phyloP scores from a whole-genome alignment of 768 basidiomycete species.

The Lenzites betulinus region DNA sequence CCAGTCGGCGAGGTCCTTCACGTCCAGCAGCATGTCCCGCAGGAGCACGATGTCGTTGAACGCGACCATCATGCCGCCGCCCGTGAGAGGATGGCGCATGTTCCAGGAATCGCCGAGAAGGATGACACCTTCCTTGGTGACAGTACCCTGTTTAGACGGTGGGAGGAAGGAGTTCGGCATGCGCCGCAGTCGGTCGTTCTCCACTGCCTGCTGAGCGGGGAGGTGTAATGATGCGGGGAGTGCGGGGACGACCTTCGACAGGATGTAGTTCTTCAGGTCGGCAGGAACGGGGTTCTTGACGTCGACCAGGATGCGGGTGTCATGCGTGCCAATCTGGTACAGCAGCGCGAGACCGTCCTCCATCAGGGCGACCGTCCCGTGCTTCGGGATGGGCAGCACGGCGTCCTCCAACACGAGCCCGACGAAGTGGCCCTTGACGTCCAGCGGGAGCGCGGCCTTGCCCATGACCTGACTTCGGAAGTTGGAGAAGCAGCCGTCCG shows the following conservation, averaged over 20 bases:
- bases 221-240: conserved; percentile 73
- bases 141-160: conserved; percentile 61
- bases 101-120: conserved; percentile 97
- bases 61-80: conserved; percentile 98
- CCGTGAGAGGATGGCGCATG: conserved; percentile 98
- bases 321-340: conserved; percentile 87
- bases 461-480: conserved; percentile 77
- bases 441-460: conserved; percentile 46
- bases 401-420: conserved; percentile 83
- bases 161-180: conserved; percentile 98
- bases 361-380: conserved; percentile 84
- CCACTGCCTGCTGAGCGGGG: conserved; percentile 69
- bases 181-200: conserved; percentile 76
- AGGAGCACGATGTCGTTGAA: conserved; percentile 83
- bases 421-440: conserved; percentile 77
- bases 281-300: conserved; percentile 81
- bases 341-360: conserved; percentile 87
- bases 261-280: conserved; percentile 78
- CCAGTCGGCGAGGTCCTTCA: conserved; percentile 52
- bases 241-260: conserved; percentile 72
- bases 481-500: conserved; percentile 95
- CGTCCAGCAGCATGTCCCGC: conserved; percentile 53
- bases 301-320: conserved; percentile 94
- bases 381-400: conserved; percentile 67
- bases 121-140: conserved; percentile 66